Percentiles rank a stretch among this genome's conserved stretches.
Conservation (phyloP, 176 grass and related monocot genomes). For the Poa pratensis region DNA sequence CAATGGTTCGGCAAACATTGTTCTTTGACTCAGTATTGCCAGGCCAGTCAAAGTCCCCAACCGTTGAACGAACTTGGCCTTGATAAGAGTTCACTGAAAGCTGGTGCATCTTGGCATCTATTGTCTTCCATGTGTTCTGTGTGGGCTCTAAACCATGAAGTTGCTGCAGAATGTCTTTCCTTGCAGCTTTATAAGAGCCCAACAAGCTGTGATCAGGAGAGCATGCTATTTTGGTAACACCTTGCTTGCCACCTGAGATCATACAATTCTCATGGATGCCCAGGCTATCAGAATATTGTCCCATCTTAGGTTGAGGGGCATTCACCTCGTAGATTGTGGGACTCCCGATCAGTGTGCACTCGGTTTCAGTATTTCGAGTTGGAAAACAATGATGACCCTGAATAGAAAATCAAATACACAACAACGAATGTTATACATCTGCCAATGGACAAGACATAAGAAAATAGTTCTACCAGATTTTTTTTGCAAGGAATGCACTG, state of each 20-base stretch:
- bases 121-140: slow-evolving; percentile 12
- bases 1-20: slow-evolving; percentile 57
- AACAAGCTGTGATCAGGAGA: slow-evolving; percentile 27
- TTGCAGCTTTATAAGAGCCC: slow-evolving; percentile 24
- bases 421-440: background rate
- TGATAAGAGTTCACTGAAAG: slow-evolving; percentile 43
- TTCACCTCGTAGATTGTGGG: slow-evolving; percentile 47
- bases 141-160: slow-evolving; percentile 18
- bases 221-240: slow-evolving; percentile 48
- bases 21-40: slow-evolving; percentile 43
- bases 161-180: slow-evolving; percentile 17
- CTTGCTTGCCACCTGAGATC: slow-evolving; percentile 25
- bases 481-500: background rate
- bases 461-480: background rate
- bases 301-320: slow-evolving; percentile 45
- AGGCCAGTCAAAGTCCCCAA: slow-evolving; percentile 44
- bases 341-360: slow-evolving; percentile 51
- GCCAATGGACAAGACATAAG: background rate
- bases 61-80: slow-evolving; percentile 52
- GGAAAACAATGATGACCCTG: slow-evolving; percentile 74
- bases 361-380: slow-evolving; percentile 60
- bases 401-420: background rate
- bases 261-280: slow-evolving; percentile 34
- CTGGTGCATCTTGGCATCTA: slow-evolving; percentile 44
- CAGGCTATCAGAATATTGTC: slow-evolving; percentile 22